phyloP scores from a whole-genome alignment of 495 filamentous ascomycete genomes.

The Pseudoneurospora amorphoporcata region DNA sequence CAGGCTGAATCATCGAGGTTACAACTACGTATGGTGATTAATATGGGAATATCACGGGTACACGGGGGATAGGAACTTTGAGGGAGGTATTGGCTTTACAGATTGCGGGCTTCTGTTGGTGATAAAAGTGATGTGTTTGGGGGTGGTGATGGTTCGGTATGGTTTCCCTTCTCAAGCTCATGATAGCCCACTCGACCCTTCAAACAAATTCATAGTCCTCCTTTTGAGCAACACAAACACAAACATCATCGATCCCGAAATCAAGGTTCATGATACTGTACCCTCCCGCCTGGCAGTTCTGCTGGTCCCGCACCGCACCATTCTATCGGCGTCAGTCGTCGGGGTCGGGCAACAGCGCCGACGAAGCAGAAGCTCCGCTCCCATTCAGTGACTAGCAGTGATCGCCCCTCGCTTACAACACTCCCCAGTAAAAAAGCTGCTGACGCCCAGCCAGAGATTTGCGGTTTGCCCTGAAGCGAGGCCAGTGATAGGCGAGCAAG shows the following conservation, averaged over 20 bases:
- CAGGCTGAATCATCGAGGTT: neutral
- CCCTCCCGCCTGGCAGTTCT: neutral
- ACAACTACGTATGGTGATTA: neutral
- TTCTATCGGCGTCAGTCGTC: neutral
- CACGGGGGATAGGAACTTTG: neutral
- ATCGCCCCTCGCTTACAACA: neutral
- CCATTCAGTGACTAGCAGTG: neutral
- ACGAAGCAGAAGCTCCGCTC: neutral
- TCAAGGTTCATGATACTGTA: neutral
- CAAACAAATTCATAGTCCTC: neutral
- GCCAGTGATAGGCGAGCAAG: neutral
- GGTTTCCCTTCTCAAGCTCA: neutral
- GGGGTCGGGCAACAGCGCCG: neutral
- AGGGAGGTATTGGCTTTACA: neutral
- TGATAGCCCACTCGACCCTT: neutral
- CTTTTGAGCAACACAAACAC: neutral
- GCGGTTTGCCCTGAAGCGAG: neutral
- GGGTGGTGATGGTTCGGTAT: neutral
- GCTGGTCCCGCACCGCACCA: neutral
- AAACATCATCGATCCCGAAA: neutral
- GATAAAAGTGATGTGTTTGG: neutral
- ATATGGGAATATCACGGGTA: neutral
- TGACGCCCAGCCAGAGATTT: neutral
- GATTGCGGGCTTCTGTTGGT: neutral
- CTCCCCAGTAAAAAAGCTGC: neutral